Evolutionary conservation across 2,329 filamentous ascomycete species (phyloP), one percentile per base, ranked within the genome.

Genomic region (Colletotrichum trifolii): DNA sequence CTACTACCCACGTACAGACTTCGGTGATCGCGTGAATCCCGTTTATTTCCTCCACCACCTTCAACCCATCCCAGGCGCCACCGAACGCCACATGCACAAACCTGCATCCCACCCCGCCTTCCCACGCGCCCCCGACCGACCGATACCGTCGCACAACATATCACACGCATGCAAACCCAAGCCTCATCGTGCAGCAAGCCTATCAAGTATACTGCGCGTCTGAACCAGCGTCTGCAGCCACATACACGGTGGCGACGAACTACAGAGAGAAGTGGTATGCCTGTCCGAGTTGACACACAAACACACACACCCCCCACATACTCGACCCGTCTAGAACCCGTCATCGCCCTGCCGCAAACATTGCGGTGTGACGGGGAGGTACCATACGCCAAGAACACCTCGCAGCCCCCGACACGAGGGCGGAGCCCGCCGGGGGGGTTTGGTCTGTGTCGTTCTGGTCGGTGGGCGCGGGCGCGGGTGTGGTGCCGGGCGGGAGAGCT

Each of bases 81-180:
- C 25, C 2, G 25, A 11, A 36, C 38, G 50, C 33, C 13, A 40
- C 52, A 54, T 45, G 52, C 52, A 45, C 36, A 40, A 40, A 13
- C 42, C 15, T n/a, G 25, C 47, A 7, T 50, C 10, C n/a, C 50
- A 6, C 36, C 50, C 50, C 17, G 4, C 38, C 36, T 40, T 12
- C 15, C 15, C 15, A 33, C 43, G 43, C 52, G 59, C 52, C 38
- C n/a, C 52, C 38, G 34, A 25, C 46, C 33, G 39, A 58, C 60
- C 60, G 40, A 45, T 58, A 17, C 34, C 60, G 60, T 63, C 54
- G 60, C 60, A 63, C 60, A 42, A 6, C 60, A 63, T 25, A 25
- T 25, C 25, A 25, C 4, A 25, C 25, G n/a, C 39, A 63, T 3
- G 60, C 45, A 57, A 45, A 36, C 17, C 40, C 56, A n/a, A 8